Base-by-base conservation (phyloP, 78 protist genomes). In the Creolimax fragrantissima region DNA sequence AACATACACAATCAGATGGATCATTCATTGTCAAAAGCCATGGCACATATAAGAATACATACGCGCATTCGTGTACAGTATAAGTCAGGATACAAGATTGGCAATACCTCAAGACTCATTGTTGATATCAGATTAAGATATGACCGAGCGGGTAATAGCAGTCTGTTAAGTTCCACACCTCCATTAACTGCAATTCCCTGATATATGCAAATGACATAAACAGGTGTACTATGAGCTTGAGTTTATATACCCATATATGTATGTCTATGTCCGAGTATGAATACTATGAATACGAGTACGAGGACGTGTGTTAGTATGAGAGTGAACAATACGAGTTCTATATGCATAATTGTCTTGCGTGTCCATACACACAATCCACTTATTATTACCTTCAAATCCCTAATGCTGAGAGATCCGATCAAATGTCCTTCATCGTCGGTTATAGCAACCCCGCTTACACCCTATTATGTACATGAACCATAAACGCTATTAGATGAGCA, bases 361-460 rank as follows among this genome's bases (percentile, higher is more conserved):
- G n/a, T n/a, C n/a, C n/a, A n/a, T n/a, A n/a, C n/a, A n/a, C n/a
- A n/a, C n/a, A n/a, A n/a, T n/a, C n/a, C n/a, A n/a, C 86, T 5
- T 1, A 83, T n/a, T n/a, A 35, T 24, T 32, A 88, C 90, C 90
- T 88, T 88, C 5, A 88, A 32, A 11, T 88, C 90, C 5, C 90
- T 43, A 24, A 88, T 88, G 7, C 90, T 88, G 42, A 88, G 45
- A 5, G 90, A 88, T 24, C 90, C 90, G 35, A 88, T 88, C 67
- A 88, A 36, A 11, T 45, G 47, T 5, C 90, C 90, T 24, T 43
- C 47, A 45, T 88, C 90, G 67, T 88, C 90, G 11, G 44, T n/a
- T 43, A 88, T n/a, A 36, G 90, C 90, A 5, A 88, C 44, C 37
- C 90, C 90, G 67, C 90, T 88, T 24, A 88, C 90, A 11, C 44